phyloP scores from a whole-genome alignment of 1,139 yeast species.

The Zygosaccharomyces pseudobailii region DNA sequence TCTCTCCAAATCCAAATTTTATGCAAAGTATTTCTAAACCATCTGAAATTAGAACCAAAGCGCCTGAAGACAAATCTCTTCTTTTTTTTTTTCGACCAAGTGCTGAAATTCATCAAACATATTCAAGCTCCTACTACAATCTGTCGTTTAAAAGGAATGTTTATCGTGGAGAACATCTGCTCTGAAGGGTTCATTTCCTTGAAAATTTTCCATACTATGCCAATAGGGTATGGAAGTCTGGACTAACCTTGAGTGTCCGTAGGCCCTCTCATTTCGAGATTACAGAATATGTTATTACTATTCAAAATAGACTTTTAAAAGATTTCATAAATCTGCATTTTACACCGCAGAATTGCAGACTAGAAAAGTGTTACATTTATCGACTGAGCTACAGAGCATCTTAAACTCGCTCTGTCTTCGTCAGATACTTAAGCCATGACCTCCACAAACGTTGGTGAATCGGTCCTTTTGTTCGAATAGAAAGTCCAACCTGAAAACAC shows the following conservation, averaged over 20 bases:
- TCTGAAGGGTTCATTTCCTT: not conserved
- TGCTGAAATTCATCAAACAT: conserved; percentile 18
- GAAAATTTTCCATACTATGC: not conserved
- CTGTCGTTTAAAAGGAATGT: conserved; percentile 8
- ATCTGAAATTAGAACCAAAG: conserved; percentile 22
- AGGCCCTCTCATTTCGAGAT: not conserved
- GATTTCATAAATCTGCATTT: conserved; percentile 2
- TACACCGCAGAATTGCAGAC: not conserved
- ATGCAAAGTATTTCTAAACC: conserved; percentile 24
- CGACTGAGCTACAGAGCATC: conserved; percentile 3
- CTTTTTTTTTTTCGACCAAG: conserved; percentile 10
- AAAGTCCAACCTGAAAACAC: not conserved
- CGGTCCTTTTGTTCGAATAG: conserved; percentile 1
- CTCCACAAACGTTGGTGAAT: not conserved
- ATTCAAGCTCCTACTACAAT: conserved; percentile 16
- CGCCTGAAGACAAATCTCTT: conserved; percentile 17
- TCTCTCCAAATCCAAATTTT: conserved; percentile 27
- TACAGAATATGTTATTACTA: conserved; percentile 7
- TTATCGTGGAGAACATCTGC: not conserved
- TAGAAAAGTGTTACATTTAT: not conserved
- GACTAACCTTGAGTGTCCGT: conserved; percentile 8
- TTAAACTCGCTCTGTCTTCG: conserved; percentile 21
- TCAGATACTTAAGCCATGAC: conserved; percentile 9
- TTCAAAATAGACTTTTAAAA: conserved; percentile 14
- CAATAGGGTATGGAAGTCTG: not conserved